Evolutionary conservation across 2,329 filamentous ascomycete species (phyloP).

Genomic region (Neopestalotiopsis sp.): DNA sequence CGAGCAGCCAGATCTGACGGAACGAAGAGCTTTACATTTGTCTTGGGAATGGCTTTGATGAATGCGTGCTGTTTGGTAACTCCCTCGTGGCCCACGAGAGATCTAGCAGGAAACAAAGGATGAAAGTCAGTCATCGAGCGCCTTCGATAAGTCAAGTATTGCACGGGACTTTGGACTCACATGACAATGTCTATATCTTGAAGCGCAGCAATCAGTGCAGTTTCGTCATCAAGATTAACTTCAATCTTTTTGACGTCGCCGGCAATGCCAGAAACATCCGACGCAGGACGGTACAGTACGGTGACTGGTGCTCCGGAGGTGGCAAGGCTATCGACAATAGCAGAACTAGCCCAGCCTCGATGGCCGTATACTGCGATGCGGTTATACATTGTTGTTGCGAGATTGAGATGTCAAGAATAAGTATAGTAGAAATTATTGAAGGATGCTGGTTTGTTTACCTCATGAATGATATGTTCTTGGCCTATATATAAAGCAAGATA

Average conservation of each 20-base stretch:
- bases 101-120: constrained; percentile 20
- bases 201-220: constrained; percentile 26
- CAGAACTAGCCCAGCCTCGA: constrained; percentile 33
- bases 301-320: constrained; percentile 32
- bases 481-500: neutral
- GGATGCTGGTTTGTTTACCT: neutral
- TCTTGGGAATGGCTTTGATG: constrained; percentile 32
- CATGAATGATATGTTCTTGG: neutral
- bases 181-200: constrained; percentile 31
- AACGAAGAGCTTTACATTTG: constrained; percentile 35
- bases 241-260: constrained; percentile 23
- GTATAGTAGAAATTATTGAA: neutral
- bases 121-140: neutral
- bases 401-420: neutral
- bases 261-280: constrained; percentile 31
- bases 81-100: constrained; percentile 32
- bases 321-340: constrained; percentile 30
- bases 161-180: constrained; percentile 22
- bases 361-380: constrained; percentile 37
- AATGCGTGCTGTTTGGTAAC: constrained; percentile 31
- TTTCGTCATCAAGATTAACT: constrained; percentile 27
- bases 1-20: constrained; percentile 33
- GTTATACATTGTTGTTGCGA: constrained; percentile 30
- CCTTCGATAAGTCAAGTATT: no score
- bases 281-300: constrained; percentile 31